Percentiles rank a stretch among this genome's conserved stretches.
phyloP scores from a whole-genome alignment of 1,284 basidiomycete genomes.

The Apiotrichum siamense region DNA sequence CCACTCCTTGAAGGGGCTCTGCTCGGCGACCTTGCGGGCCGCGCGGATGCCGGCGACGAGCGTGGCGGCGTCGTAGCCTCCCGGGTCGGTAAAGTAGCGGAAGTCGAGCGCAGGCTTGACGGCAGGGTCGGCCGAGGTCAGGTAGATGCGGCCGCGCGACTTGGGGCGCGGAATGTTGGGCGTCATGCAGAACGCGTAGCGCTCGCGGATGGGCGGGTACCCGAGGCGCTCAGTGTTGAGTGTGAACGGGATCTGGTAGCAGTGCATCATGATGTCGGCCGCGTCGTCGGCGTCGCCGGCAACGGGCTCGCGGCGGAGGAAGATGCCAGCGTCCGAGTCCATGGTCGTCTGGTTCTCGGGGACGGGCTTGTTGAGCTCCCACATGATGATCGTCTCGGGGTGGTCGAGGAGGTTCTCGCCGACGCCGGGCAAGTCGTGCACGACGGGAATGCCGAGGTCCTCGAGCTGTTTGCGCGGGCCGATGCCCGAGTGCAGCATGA shows the following conservation, averaged over 20 bases:
- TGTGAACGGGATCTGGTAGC: slow-evolving; percentile 21
- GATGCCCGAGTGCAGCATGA: slow-evolving; percentile 61
- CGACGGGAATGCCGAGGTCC: slow-evolving; percentile 51
- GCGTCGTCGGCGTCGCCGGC: slow-evolving; percentile 6
- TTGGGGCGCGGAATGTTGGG: slow-evolving; percentile 19
- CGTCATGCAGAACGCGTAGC: slow-evolving; percentile 22
- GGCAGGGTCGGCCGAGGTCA: slow-evolving; percentile 6
- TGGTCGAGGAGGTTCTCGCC: slow-evolving; percentile 67
- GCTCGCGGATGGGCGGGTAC: slow-evolving; percentile 10
- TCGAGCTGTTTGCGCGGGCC: slow-evolving; percentile 57
- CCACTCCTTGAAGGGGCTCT: slow-evolving; percentile 19
- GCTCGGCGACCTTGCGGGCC: slow-evolving; percentile 14
- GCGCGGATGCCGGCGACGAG: slow-evolving; percentile 17
- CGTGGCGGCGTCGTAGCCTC: slow-evolving; percentile 16
- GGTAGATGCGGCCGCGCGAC: slow-evolving; percentile 12
- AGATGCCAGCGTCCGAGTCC: slow-evolving; percentile 19
- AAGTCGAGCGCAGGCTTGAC: slow-evolving; percentile 21
- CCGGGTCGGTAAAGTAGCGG: slow-evolving; percentile 20
- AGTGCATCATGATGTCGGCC: slow-evolving; percentile 22
- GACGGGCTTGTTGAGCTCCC: slow-evolving; percentile 17
- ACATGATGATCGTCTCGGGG: slow-evolving; percentile 24
- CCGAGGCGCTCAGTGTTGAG: slow-evolving; percentile 20
- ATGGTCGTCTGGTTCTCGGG: slow-evolving; percentile 17
- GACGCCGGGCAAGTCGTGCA: slow-evolving; percentile 55
- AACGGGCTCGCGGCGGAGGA: slow-evolving; percentile 13